These are phyloP conservation scores for Phytophthora pistaciae DNA, from an alignment of 352 stramenopile genomes.

Conservation along the genomic window DNA sequence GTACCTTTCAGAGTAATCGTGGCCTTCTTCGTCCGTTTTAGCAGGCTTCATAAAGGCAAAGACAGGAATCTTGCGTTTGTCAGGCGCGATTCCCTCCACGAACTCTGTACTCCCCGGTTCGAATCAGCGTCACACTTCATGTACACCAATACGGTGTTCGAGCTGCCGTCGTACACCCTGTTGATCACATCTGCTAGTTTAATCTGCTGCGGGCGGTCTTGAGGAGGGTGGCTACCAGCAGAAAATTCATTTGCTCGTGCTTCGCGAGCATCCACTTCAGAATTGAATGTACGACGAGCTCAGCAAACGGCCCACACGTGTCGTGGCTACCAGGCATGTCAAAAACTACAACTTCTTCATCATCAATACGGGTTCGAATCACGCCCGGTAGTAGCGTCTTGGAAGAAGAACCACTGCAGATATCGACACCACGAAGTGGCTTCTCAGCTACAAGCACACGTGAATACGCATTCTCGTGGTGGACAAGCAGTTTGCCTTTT, in stretches of 20 bases:
- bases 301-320: conserved; percentile 24
- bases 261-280: conserved; percentile 19
- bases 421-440: conserved; percentile 13
- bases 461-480: conserved; percentile 20
- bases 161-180: background rate
- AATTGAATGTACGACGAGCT: conserved; percentile 19
- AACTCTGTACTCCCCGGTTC: background rate
- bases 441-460: conserved; percentile 13
- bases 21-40: background rate
- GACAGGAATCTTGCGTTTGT: conserved; percentile 1
- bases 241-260: conserved; percentile 5
- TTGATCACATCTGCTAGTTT: conserved; percentile 1
- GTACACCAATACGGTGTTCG: conserved; percentile 12
- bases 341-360: background rate
- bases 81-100: background rate
- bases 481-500: conserved; percentile 2
- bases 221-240: conserved; percentile 18
- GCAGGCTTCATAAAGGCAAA: conserved; percentile 10
- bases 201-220: conserved; percentile 13
- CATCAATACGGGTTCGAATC: background rate
- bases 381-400: conserved; percentile 17
- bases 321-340: conserved; percentile 28
- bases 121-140: conserved; percentile 22
- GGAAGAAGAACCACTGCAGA: conserved; percentile 7
- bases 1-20: conserved; percentile 5